Evolutionary conservation across 2,329 filamentous ascomycete genomes (phyloP), one percentile per base, ranked within the genome.

Genomic region (Cryphonectria nitschkei): DNA sequence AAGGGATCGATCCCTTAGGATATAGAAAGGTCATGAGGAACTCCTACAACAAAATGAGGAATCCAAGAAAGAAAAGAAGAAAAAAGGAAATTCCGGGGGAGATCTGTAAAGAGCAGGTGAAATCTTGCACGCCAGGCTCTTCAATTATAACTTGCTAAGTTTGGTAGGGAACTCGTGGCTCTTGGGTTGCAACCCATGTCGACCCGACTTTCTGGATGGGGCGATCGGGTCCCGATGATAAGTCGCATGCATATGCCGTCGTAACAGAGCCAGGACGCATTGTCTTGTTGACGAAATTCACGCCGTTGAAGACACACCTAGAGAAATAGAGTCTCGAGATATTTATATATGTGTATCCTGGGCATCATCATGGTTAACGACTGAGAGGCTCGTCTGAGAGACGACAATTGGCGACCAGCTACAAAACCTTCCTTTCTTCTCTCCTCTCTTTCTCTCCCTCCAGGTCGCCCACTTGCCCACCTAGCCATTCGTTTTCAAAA

Each of bases 181-280:
- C 64, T 52, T 32, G 9, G 37, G 2, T 6, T 16, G 4, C 9
- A 37, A 29, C 65, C 52, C 50, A 41, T 16, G 54, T 46, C 65
- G 56, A 54, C 54, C 60, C 54, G 56, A 54, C 54, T 67, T 67
- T 39, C 65, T 60, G 4, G 52, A 61, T 22, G 37, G 52, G 46
- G 65, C 3, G 60, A 37, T 34, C 65, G 65, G 52, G 34, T 1
- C n/a, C 39, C 65, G 65, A 67, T 41, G 52, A 60, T 54, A 60
- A 32, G 39, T 41, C 46, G 37, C 46, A 7, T 34, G 46, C 64
- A 52, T 29, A 37, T 34, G 54, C 54, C 54, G 26, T 32, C 26
- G 26, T 6, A 32, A 50, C 46, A 29, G 6, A 41, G 16, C 43
- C 7, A 6, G 9, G 41, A 29, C 22, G 8, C 29, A 16, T 32